Base-by-base conservation (phyloP, 176 grass and related monocot genomes). In the Rhynchospora breviuscula region DNA sequence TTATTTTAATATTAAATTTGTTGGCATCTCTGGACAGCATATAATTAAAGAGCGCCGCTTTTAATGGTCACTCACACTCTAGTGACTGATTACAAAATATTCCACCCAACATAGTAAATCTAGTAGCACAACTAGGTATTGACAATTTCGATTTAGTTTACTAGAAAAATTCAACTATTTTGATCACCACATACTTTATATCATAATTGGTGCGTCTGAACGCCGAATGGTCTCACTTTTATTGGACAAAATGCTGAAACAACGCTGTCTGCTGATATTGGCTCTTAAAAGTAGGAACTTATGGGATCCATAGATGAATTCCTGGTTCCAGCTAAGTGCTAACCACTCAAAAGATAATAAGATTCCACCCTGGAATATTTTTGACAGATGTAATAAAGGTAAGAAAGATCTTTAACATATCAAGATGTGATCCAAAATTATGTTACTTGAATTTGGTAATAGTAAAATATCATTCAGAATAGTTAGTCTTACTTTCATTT, bases 11-110 rank as follows among this genome's bases (percentile, higher is more conserved):
- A 31, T 29, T 13, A 35, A 56, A 78, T 57, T 78, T 31, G 49
- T 78, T 78, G 7, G 26, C 22, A 78, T 75, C 73, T 10, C 56
- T 57, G 73, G 49, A 78, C 51, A 31, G 48, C 51, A 57, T 52
- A 11, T 6, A 18, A n/a, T n/a, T n/a, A n/a, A 57, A 78, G 48
- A 57, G 48, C 73, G 57, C 13, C 23, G 9, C 51, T 57, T 57
- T 57, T 33, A 57, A 33, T 31, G 73, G 73, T 25, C 44, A 18
- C 69, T 75, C 43, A 53, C 73, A 33, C 23, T 78, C 49, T 13
- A 57, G 73, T 78, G 73, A 54, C 73, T 57, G 23, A 78, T 78
- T 57, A 33, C 21, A 57, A 47, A 78, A 78, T 49, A 78, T 78
- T 78, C 73, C 73, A 78, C 48, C 48, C 33, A 78, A 17, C 56